Evolutionary conservation across 768 basidiomycete genomes (phyloP), one percentile per base, ranked within the genome.

Genomic region (Phallus indusiatus): DNA sequence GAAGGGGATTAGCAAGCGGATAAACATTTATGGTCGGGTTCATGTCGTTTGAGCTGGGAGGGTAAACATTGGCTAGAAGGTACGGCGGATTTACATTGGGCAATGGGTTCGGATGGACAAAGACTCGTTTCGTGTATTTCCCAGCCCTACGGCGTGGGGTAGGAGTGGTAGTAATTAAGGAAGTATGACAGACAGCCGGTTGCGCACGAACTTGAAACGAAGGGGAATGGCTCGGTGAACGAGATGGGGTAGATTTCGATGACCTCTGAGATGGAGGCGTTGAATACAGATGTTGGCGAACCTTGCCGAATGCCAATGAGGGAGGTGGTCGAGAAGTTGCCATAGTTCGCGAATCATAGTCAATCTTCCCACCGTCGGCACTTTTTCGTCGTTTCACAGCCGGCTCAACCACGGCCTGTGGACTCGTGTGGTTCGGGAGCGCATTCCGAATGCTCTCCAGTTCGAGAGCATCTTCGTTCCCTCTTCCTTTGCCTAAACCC

Each of bases 91-190:
- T 42, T n/a, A 42, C 42, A 42, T 42, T 42, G 2, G 42, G 42
- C 12, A 42, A n/a, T 14, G 42, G 42, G n/a, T 42, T 42, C 42
- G 55, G 55, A n/a, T 56, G 72, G 60, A 85, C 81, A 62, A 89
- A 81, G 35, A 89, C 82, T 55, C 88, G 80, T 66, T 76, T 78
- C 21, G 88, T 90, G 68, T 90, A 88, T 69, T 90, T 90, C 53
- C 88, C 88, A 54, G 88, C 88, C 59, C 88, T 76, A 57, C 88
- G 75, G 21, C 88, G 81, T 68, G 51, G 72, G 61, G 5, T 66
- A 62, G 9, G 68, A 16, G 67, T 12, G 49, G 54, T 20, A 42
- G 48, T 9, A 33, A 58, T 12, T 36, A 10, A n/a, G 34, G 35
- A 42, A 53, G 56, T 48, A 48, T 50, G 24, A 46, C 36, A 14